Evolutionary conservation across 2,329 filamentous ascomycete species (phyloP).

Genomic region (Aspergillus proliferans): DNA sequence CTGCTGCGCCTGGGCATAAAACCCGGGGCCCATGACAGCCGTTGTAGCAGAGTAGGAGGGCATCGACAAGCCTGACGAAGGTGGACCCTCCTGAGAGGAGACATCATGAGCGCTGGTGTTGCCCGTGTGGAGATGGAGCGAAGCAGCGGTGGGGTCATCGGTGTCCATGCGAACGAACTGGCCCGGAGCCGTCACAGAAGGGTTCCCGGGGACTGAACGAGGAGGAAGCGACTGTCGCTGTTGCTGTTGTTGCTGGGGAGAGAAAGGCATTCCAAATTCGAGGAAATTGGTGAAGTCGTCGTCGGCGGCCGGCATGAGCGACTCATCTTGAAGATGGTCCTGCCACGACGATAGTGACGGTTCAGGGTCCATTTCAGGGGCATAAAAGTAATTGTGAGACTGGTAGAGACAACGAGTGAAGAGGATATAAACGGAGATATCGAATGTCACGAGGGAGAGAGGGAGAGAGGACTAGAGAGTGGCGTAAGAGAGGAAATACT

Average conservation of each 20-base stretch:
- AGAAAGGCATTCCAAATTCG: constrained; percentile 43
- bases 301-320: constrained; percentile 35
- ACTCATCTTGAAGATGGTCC: constrained; percentile 33
- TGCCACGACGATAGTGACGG: constrained; percentile 34
- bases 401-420: no score
- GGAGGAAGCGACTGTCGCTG: constrained; percentile 21
- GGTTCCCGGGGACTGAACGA: constrained; percentile 22
- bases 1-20: constrained; percentile 26
- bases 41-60: constrained; percentile 19
- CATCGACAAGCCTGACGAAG: background rate
- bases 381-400: no score
- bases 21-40: constrained; percentile 26
- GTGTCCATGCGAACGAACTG: constrained; percentile 24
- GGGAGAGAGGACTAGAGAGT: no score
- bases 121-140: constrained; percentile 22
- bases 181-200: constrained; percentile 14
- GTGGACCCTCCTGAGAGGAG: constrained; percentile 15
- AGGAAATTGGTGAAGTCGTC: constrained; percentile 47
- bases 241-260: constrained; percentile 18
- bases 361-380: constrained; percentile 32
- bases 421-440: no score
- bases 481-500: no score
- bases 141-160: constrained; percentile 17
- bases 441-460: no score
- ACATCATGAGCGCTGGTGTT: constrained; percentile 13